Evolutionary conservation across 2,329 filamentous ascomycete genomes (phyloP), one percentile per base, ranked within the genome.

Genomic region (Clonostachys sp.): DNA sequence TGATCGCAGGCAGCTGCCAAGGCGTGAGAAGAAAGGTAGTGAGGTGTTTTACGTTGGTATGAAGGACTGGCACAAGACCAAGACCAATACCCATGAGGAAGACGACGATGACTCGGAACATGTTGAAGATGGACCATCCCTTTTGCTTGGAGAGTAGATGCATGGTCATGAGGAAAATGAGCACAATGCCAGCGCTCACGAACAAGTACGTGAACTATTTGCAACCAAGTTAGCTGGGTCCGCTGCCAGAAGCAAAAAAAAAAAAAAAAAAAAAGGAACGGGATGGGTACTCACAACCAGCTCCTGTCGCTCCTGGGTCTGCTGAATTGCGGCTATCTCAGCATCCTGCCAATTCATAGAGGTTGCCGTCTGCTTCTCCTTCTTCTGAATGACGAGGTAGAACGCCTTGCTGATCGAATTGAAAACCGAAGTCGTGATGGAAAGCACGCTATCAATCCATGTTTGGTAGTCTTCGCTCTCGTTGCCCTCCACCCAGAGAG

Each of bases 371-470:
- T 30, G 24, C 24, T 30, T 30, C 10, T 30, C 24, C 24, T 39
- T 39, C 14, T 39, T 18, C 3, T 5, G 51, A 35, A 46, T 44
- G 8, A 59, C 30, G 0, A 46, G 34, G 6, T 46, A 44, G 10
- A 48, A 14, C 7, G 54, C 51, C 12, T 51, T 45, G 13, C 58
- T 44, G 1, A 52, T 42, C 12, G 46, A 34, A 24, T 53, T 44
- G 2, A 52, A 24, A 18, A 5, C 48, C 46, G 7, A 65, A 20
- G 16, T 53, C 42, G 6, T 52, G 49, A 12, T 64, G 34, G 3
- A 59, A 57, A 24, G 61, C 14, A 66, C 50, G 16, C 72, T 60
- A 50, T 73, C 72, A 20, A 62, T 63, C 65, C 68, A 74, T 45
- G 71, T 64, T 52, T 85, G 80, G 17, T n/a, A 18, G 36, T 39